phyloP scores from a whole-genome alignment of 768 basidiomycete species.

The Fistulinella prunicolor region DNA sequence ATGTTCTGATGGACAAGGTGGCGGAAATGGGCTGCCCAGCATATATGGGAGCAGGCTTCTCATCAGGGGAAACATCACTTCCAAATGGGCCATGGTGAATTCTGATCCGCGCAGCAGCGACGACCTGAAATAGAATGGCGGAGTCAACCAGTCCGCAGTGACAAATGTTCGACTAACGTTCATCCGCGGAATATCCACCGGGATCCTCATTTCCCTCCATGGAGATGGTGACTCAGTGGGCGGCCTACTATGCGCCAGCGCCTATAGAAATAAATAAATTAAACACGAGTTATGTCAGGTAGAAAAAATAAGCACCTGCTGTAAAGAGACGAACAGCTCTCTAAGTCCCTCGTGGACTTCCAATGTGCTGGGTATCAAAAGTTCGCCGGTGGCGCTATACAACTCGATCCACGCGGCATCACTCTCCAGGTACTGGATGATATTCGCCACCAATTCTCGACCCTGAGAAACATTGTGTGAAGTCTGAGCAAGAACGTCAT shows the following conservation, averaged over 20 bases:
- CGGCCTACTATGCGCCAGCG: constrained; percentile 40
- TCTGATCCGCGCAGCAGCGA: constrained; percentile 55
- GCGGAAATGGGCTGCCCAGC: constrained; percentile 87
- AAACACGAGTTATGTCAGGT: constrained; percentile 22
- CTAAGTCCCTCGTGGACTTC: constrained; percentile 31
- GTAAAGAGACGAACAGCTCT: constrained; percentile 23
- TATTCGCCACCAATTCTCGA: constrained; percentile 42
- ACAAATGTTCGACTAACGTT: constrained; percentile 48
- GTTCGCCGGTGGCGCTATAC: constrained; percentile 69
- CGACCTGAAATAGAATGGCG: constrained; percentile 47
- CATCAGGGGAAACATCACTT: constrained; percentile 23
- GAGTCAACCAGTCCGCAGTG: neutral
- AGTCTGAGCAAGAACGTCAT: constrained; percentile 38
- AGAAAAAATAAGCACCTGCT: constrained; percentile 30
- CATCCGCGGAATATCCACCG: constrained; percentile 82
- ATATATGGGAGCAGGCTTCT: constrained; percentile 49
- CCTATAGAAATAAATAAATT: constrained; percentile 29
- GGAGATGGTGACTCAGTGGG: constrained; percentile 33
- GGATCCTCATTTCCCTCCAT: constrained; percentile 79
- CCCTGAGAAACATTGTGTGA: constrained; percentile 37
- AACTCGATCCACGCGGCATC: constrained; percentile 66
- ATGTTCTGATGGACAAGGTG: constrained; percentile 61
- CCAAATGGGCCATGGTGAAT: constrained; percentile 46
- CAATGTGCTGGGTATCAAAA: constrained; percentile 47
- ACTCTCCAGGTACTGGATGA: constrained; percentile 58